Base-by-base conservation (phyloP, 768 basidiomycete genomes). In the Psilocybe cubensis region DNA sequence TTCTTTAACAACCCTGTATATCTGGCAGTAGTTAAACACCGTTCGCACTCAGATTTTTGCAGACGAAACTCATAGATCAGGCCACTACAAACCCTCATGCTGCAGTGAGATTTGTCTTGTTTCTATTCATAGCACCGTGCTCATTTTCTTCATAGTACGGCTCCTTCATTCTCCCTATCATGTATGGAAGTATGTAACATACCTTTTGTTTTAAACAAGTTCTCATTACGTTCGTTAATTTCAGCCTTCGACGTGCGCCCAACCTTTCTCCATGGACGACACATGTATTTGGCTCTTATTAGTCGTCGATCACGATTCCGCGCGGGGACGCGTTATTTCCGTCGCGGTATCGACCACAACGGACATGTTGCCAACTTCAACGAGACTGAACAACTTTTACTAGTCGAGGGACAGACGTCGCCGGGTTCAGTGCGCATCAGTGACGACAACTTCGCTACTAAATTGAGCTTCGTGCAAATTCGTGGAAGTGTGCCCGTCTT, bases 301-400 rank as follows among this genome's bases (percentile, higher is more conserved):
- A 95, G 95, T 63, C 89, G 97, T 25, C 91, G 96, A 51, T 96
- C 94, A 10, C 91, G 97, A 20, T 91, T 89, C 76, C 87, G 96
- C 56, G 94, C 97, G 25, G 97, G 97, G 4, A 98, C 97, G 12
- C 92, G 97, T 48, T 98, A 96, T 80, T 97, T 98, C 76, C 85
- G 94, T 18, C 88, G 97, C 45, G 97, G 97, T 4, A 82, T 99
- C 63, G 95, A 98, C 70, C 77, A 84, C 18, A 79, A 90, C 8
- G 97, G 96, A 2, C 85, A 98, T 69, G 92, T 92, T 40, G 94
- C 95, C 56, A 99, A 99, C 73, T 98, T 94, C 76, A 97, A 98
- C 70, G 97, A 99, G 73, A 96, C 97, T 5, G 97, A 99, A 69
- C 97, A 98, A 70, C 79, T 99, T 57, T 76, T 96, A 24, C 79